Conservation (phyloP, 495 filamentous ascomycete species). For the Aspergillus mulundensis region DNA sequence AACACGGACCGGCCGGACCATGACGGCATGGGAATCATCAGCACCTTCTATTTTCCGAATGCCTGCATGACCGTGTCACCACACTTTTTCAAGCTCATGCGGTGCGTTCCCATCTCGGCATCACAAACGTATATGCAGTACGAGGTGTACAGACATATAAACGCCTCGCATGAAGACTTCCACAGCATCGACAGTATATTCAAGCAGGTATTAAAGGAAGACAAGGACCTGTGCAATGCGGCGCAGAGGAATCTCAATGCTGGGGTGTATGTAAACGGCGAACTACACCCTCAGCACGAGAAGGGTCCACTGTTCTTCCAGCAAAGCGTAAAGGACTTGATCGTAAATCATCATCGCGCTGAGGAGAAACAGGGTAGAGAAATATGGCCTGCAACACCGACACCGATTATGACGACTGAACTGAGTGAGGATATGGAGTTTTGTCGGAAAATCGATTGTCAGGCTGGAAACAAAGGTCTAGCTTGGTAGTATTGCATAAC, state of each 20-base stretch:
- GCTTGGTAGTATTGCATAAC: not conserved
- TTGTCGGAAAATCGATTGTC: not conserved
- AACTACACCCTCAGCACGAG: conserved; percentile 41
- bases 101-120: conserved; percentile 39
- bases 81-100: conserved; percentile 45
- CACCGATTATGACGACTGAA: not conserved
- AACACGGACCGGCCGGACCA: conserved; percentile 32
- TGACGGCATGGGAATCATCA: conserved; percentile 26
- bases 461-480: not conserved
- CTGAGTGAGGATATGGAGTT: not conserved
- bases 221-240: conserved; percentile 37
- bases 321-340: conserved; percentile 33
- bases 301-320: conserved; percentile 45
- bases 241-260: conserved; percentile 43
- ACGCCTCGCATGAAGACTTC: conserved; percentile 40
- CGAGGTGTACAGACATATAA: conserved; percentile 47
- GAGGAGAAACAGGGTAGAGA: conserved; percentile 38
- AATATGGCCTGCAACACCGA: conserved; percentile 49
- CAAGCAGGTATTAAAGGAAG: conserved; percentile 42
- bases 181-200: conserved; percentile 35
- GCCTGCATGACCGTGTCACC: conserved; percentile 41
- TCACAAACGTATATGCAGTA: conserved; percentile 36
- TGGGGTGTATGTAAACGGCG: conserved; percentile 41
- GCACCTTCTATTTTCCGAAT: conserved; percentile 46
- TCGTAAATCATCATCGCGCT: conserved; percentile 35